Percentiles rank a stretch among this genome's conserved stretches.
These are phyloP conservation scores for Sicyos edulis DNA, from an alignment of 306 rosid species.

Conservation along the genomic window DNA sequence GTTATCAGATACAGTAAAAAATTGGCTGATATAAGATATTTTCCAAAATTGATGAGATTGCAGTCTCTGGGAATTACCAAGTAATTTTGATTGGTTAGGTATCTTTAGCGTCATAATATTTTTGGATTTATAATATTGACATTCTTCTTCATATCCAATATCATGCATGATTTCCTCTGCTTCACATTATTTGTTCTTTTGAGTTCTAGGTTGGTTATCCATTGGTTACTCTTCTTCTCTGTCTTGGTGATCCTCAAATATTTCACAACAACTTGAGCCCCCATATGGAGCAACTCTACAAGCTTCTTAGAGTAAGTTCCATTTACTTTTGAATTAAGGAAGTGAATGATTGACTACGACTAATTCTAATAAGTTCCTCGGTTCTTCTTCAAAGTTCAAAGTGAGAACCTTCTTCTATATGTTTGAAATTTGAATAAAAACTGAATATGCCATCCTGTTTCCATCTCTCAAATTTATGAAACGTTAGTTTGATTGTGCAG, in stretches of 20 bases:
- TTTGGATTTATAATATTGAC: neutral
- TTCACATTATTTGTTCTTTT: slow-evolving; percentile 10
- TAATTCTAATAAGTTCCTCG: neutral
- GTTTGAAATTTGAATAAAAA: neutral
- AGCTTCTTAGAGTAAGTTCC: slow-evolving; percentile 77
- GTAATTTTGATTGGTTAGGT: neutral
- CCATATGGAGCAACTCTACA: slow-evolving; percentile 99
- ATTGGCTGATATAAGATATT: neutral
- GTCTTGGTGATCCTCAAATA: slow-evolving; percentile 94
- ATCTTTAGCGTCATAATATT: neutral
- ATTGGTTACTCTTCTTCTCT: slow-evolving; percentile 88
- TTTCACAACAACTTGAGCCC: slow-evolving; percentile 72
- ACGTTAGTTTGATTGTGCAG: slow-evolving; percentile 53
- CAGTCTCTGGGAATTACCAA: neutral
- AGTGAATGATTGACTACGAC: neutral
- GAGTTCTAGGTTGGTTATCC: slow-evolving; percentile 84
- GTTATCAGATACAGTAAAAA: too few species aligned
- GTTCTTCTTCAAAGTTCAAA: neutral
- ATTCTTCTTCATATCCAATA: neutral
- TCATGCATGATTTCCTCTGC: slow-evolving; percentile 16
- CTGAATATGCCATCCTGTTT: slow-evolving; percentile 15
- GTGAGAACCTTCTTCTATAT: neutral
- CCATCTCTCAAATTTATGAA: slow-evolving; percentile 27
- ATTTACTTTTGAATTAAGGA: slow-evolving; percentile 1
- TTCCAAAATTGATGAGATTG: neutral